phyloP scores from a whole-genome alignment of 2,329 filamentous ascomycete species.

The Tolypocladium endophyticum region DNA sequence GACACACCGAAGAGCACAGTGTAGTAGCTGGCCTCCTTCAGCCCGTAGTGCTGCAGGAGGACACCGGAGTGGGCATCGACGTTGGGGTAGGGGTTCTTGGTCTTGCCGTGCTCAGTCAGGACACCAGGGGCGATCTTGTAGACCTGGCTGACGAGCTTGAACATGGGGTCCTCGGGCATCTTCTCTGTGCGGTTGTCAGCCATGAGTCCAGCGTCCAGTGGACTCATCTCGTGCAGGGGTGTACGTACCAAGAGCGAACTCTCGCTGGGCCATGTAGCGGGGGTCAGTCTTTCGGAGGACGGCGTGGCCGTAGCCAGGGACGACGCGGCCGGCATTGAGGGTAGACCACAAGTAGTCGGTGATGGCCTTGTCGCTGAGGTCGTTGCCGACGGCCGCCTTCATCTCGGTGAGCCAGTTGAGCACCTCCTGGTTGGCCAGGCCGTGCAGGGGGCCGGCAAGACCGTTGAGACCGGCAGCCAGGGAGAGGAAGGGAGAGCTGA shows the following conservation, averaged over 20 bases:
- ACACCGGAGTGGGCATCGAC: conserved; percentile 98
- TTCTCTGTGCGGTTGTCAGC: conserved; percentile 44
- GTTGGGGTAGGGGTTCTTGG: conserved; percentile 99
- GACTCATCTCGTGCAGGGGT: background rate
- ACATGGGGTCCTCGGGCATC: conserved; percentile 96
- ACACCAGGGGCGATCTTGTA: conserved; percentile 99
- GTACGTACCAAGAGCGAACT: conserved; percentile 66
- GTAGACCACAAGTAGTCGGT: conserved; percentile 98
- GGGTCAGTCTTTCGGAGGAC: conserved; percentile 99
- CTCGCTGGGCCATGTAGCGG: conserved; percentile 95
- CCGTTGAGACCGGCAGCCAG: conserved; percentile 94
- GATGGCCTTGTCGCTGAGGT: conserved; percentile 93
- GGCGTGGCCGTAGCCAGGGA: conserved; percentile 96
- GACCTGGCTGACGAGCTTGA: conserved; percentile 99
- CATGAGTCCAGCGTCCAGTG: background rate
- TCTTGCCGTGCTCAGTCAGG: conserved; percentile 99
- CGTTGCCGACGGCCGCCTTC: conserved; percentile 89
- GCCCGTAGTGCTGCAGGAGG: conserved; percentile 97
- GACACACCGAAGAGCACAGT: conserved; percentile 99
- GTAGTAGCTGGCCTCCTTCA: conserved; percentile 99
- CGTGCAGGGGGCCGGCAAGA: conserved; percentile 95
- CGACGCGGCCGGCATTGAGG: conserved; percentile 88
- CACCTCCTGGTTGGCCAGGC: conserved; percentile 98
- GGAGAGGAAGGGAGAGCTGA: conserved; percentile 96
- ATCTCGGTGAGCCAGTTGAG: conserved; percentile 99